Evolutionary conservation across 306 rosid genomes (phyloP).

Genomic region (Rosa multiflora): DNA sequence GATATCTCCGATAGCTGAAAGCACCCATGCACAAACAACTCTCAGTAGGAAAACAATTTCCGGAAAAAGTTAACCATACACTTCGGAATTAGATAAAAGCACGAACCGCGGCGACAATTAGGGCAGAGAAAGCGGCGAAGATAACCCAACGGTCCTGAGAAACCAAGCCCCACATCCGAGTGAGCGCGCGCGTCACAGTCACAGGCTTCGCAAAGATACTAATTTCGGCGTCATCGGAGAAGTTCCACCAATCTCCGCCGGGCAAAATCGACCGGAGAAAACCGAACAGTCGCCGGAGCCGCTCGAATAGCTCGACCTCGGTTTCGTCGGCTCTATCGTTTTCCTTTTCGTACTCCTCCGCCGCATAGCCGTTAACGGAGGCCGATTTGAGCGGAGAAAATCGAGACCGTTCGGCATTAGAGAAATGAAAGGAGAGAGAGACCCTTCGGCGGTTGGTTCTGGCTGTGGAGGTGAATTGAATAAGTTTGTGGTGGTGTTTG

Average conservation of each 20-base stretch:
- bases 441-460: constrained; percentile 4
- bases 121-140: constrained; percentile 70
- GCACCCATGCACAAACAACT: constrained; percentile 4
- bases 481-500: constrained; percentile 17
- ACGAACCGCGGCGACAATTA: constrained; percentile 74
- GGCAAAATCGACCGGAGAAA: constrained; percentile 54
- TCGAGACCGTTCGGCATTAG: constrained; percentile 27
- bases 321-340: constrained; percentile 15
- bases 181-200: constrained; percentile 69
- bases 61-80: not conserved
- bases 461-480: constrained; percentile 23
- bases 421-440: constrained; percentile 21
- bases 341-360: constrained; percentile 20
- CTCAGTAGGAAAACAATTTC: not conserved
- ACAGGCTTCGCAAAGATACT: constrained; percentile 58
- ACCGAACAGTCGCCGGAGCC: constrained; percentile 35
- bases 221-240: constrained; percentile 49
- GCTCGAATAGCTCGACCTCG: constrained; percentile 30
- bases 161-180: constrained; percentile 83
- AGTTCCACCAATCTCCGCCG: constrained; percentile 86
- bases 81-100: not conserved
- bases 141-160: constrained; percentile 81
- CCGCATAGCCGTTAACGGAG: constrained; percentile 55
- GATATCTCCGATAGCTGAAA: constrained; percentile 84
- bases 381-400: constrained; percentile 42